A percentile compares a stretch with the other conserved stretches of the same genome.
Evolutionary conservation across 2,329 filamentous ascomycete species (phyloP).

Genomic region (Sporothrix curviconia): DNA sequence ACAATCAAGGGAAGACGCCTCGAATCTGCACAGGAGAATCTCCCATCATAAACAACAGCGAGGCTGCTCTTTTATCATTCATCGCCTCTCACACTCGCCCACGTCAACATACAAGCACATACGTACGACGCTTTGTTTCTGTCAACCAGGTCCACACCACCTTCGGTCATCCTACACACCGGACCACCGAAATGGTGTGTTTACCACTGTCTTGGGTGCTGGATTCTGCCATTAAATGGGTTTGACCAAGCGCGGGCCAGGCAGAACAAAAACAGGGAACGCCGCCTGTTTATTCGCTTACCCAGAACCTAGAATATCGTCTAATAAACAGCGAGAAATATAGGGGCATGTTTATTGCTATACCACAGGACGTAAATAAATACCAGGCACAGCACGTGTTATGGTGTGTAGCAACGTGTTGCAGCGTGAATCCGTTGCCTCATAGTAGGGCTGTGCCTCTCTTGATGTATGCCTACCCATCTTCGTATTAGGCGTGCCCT

Average conservation of each 20-base stretch:
- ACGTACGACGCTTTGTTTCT: neutral
- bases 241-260: neutral
- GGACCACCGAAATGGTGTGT: conserved; percentile 8
- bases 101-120: neutral
- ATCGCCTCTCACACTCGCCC: neutral
- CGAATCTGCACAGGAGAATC: too few relatives aligned
- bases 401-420: too few relatives aligned
- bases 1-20: too few relatives aligned
- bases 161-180: neutral
- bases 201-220: conserved; percentile 1
- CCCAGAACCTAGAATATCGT: neutral
- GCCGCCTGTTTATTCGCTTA: neutral
- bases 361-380: conserved; percentile 3
- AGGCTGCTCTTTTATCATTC: neutral
- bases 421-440: neutral
- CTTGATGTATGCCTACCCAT: too few relatives aligned
- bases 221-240: neutral
- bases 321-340: neutral
- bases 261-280: neutral
- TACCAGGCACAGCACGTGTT: neutral
- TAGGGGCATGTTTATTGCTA: neutral
- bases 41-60: too few relatives aligned
- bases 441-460: neutral
- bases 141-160: neutral
- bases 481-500: too few relatives aligned